These are phyloP conservation scores for Daedalea quercina DNA, from an alignment of 768 basidiomycete genomes.

Conservation along the genomic window DNA sequence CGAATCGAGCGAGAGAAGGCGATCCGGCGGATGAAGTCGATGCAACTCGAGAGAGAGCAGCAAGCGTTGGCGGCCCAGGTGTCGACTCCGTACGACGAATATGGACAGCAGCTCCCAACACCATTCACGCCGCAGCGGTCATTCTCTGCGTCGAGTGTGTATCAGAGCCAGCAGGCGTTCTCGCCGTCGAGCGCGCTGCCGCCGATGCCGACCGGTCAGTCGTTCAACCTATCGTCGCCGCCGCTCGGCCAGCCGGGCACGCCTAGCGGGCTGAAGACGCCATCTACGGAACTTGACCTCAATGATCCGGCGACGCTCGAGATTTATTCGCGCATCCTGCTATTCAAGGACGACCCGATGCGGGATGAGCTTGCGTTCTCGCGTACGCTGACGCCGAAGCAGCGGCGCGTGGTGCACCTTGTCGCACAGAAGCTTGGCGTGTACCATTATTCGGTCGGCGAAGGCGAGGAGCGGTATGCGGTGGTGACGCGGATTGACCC, in stretches of 20 bases:
- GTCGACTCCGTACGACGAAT: slow-evolving; percentile 55
- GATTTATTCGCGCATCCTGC: slow-evolving; percentile 91
- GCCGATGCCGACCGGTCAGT: slow-evolving; percentile 33
- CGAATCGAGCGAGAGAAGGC: slow-evolving; percentile 98
- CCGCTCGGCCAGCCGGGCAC: slow-evolving; percentile 53
- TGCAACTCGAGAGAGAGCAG: slow-evolving; percentile 89
- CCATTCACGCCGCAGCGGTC: slow-evolving; percentile 68
- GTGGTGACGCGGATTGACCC: slow-evolving; percentile 91
- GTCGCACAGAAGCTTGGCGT: slow-evolving; percentile 96
- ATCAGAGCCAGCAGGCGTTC: slow-evolving; percentile 35
- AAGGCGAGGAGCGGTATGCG: slow-evolving; percentile 88
- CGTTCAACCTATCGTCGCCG: slow-evolving; percentile 33
- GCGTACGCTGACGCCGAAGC: slow-evolving; percentile 74
- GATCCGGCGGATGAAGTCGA: slow-evolving; percentile 93
- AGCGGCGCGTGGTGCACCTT: slow-evolving; percentile 88
- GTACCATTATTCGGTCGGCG: slow-evolving; percentile 89
- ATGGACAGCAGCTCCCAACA: slow-evolving; percentile 48
- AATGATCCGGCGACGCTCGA: slow-evolving; percentile 95
- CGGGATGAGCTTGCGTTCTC: slow-evolving; percentile 97
- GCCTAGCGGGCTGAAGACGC: slow-evolving; percentile 61
- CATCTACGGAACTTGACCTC: slow-evolving; percentile 77
- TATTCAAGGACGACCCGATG: slow-evolving; percentile 98
- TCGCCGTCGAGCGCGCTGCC: slow-evolving; percentile 48
- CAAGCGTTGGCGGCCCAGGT: slow-evolving; percentile 33
- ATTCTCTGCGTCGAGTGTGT: slow-evolving; percentile 60